Evolutionary conservation across 2,329 filamentous ascomycete species (phyloP).

Genomic region (Rhexocercosporidium sp.): DNA sequence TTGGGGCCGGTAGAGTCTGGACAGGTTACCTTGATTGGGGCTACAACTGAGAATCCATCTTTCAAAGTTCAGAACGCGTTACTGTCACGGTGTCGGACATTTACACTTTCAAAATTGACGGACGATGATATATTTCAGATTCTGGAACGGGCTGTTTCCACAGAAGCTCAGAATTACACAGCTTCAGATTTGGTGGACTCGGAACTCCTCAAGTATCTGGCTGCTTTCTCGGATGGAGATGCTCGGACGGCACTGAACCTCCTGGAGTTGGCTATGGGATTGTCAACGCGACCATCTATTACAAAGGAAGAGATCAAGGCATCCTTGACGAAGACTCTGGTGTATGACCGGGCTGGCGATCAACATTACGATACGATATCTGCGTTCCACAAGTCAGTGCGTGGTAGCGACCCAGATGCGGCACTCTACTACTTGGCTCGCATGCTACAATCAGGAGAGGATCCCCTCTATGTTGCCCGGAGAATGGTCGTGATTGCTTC

Average conservation of each 20-base stretch:
- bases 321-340: slow-evolving; percentile 85
- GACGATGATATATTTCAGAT: slow-evolving; percentile 76
- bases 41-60: slow-evolving; percentile 95
- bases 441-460: slow-evolving; percentile 95
- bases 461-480: slow-evolving; percentile 88
- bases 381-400: slow-evolving; percentile 94
- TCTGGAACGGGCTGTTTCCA: slow-evolving; percentile 72
- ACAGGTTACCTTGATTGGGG: slow-evolving; percentile 88
- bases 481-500: slow-evolving; percentile 94
- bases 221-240: slow-evolving; percentile 88
- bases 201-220: slow-evolving; percentile 79
- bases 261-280: slow-evolving; percentile 83
- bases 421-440: slow-evolving; percentile 92
- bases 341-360: slow-evolving; percentile 94
- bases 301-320: slow-evolving; percentile 81
- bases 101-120: slow-evolving; percentile 79
- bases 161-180: slow-evolving; percentile 53
- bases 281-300: slow-evolving; percentile 67
- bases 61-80: slow-evolving; percentile 92
- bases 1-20: slow-evolving; percentile 90
- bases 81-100: slow-evolving; percentile 87
- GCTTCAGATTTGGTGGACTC: slow-evolving; percentile 70
- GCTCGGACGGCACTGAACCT: slow-evolving; percentile 92
- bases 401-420: slow-evolving; percentile 85
- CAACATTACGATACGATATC: slow-evolving; percentile 98